Evolutionary conservation across 2,329 filamentous ascomycete genomes (phyloP).

Genomic region (Chaetomium olivaceum): DNA sequence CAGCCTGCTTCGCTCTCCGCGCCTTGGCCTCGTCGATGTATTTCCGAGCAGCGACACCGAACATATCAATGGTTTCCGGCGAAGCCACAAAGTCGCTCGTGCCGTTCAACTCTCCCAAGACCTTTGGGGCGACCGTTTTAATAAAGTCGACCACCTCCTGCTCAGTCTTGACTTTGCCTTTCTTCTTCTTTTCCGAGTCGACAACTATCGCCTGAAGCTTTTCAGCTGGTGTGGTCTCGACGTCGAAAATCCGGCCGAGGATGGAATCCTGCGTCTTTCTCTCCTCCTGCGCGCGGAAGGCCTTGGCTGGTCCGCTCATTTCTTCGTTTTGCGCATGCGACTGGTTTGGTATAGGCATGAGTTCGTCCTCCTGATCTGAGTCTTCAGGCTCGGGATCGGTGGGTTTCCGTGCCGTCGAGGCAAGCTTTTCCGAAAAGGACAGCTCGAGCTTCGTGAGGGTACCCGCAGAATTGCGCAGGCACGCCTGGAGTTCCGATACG

Average conservation of each 20-base stretch:
- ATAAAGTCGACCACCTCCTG: slow-evolving; percentile 44
- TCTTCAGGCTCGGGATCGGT: slow-evolving; percentile 42
- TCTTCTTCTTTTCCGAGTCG: slow-evolving; percentile 25
- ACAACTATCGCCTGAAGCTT: slow-evolving; percentile 29
- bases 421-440: slow-evolving; percentile 58
- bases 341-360: slow-evolving; percentile 45
- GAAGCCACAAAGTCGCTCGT: slow-evolving; percentile 39
- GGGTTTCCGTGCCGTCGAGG: slow-evolving; percentile 48
- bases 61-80: slow-evolving; percentile 51
- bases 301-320: slow-evolving; percentile 46
- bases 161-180: slow-evolving; percentile 29
- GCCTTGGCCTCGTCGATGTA: slow-evolving; percentile 46
- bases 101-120: slow-evolving; percentile 47
- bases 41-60: slow-evolving; percentile 53
- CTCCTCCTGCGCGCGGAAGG: slow-evolving; percentile 53
- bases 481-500: slow-evolving; percentile 56
- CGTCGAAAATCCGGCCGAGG: slow-evolving; percentile 54
- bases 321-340: slow-evolving; percentile 40
- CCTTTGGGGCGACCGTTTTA: slow-evolving; percentile 43
- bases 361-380: slow-evolving; percentile 57
- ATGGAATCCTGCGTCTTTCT: slow-evolving; percentile 56
- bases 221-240: slow-evolving; percentile 46
- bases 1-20: slow-evolving; percentile 9
- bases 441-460: slow-evolving; percentile 57
- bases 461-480: slow-evolving; percentile 55